Percentiles rank a stretch among this genome's conserved stretches.
Conservation (phyloP, 805 yeast genomes). For the Wickerhamomyces tratensis region DNA sequence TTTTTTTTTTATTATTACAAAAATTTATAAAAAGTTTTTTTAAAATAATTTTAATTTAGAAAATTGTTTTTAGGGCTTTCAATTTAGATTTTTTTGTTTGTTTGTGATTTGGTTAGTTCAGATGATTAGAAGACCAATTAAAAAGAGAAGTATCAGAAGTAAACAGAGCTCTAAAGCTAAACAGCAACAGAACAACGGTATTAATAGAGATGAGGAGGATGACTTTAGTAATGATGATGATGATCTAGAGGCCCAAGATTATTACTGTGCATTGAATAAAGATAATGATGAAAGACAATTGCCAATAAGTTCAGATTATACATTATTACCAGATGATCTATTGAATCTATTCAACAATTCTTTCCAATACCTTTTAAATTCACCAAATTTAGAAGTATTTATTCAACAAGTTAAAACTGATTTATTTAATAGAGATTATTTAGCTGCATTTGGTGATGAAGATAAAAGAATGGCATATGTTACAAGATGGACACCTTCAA, state of each 20-base stretch:
- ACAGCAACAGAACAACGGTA: too few species aligned
- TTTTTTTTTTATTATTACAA: too few species aligned
- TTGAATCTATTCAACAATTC: conserved; percentile 12
- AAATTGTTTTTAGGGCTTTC: too few species aligned
- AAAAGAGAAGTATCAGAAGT: conserved; percentile 5
- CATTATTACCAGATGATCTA: conserved; percentile 14
- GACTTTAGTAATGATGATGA: conserved; percentile 2
- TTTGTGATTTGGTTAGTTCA: too few species aligned
- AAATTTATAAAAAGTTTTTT: neutral
- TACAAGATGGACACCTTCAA: conserved; percentile 78
- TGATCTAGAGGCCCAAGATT: too few species aligned
- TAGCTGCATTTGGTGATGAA: conserved; percentile 55
- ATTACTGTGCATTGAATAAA: too few species aligned
- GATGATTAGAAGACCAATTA: too few species aligned
- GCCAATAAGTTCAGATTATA: neutral
- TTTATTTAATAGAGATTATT: conserved; percentile 61
- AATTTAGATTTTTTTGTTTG: too few species aligned
- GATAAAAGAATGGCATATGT: conserved; percentile 68
- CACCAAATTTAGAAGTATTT: conserved; percentile 20
- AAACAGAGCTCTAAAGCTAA: conserved; percentile 1
- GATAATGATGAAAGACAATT: neutral
- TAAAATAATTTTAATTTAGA: neutral
- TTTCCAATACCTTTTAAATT: conserved; percentile 12
- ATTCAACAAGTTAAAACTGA: conserved; percentile 66
- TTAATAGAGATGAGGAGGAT: too few species aligned